Base-by-base conservation (phyloP, 345 rosid genomes). In the Dipteronia sinensis region DNA sequence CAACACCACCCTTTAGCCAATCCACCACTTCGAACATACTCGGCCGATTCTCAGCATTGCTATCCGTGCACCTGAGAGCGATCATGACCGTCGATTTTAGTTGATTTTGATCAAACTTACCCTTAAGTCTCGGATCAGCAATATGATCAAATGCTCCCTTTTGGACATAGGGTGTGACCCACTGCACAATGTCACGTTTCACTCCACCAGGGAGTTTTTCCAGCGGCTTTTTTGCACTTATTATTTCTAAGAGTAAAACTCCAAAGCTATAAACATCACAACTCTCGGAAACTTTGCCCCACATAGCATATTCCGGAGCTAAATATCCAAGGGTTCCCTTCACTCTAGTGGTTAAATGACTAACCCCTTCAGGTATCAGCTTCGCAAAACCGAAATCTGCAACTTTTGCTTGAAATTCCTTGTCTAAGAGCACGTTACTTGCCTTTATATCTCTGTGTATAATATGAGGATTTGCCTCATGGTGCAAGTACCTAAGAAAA, bases 231-330 rank as follows among this genome's bases (percentile, higher is more conserved):
- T 47, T 89, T 0, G 83, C 91, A 29, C 91, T 91, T 22, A 91
- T 78, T 67, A 89, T 85, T 68, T 89, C 93, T 0, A 91, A 42
- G 4, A 91, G 88, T 22, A 91, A 49, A 67, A 91, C 86, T 2
- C 93, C 95, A n/a, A 88, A 91, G 72, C 95, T 91, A 16, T 87
- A 89, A 10, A 89, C 93, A 49, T 91, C 95, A 47, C 93, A 91
- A 13, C 87, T 84, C 49, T 89, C 91, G 0, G 91, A 89, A 20
- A 89, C 93, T 71, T 91, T 91, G 6, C 93, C 93, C 93, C 95
- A 91, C 95, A 91, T 91, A n/a, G 93, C 95, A 2, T 91, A 91
- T 75, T 91, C 93, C 0, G 95, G 95, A 17, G 95, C 95, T 47
- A 89, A 80, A 56, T 91, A 91, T 6, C 95, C 95, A 0, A 88